Evolutionary conservation across 129 eudicot species (phyloP), one percentile per base, ranked within the genome.

Genomic region (Artemisia tridentata): DNA sequence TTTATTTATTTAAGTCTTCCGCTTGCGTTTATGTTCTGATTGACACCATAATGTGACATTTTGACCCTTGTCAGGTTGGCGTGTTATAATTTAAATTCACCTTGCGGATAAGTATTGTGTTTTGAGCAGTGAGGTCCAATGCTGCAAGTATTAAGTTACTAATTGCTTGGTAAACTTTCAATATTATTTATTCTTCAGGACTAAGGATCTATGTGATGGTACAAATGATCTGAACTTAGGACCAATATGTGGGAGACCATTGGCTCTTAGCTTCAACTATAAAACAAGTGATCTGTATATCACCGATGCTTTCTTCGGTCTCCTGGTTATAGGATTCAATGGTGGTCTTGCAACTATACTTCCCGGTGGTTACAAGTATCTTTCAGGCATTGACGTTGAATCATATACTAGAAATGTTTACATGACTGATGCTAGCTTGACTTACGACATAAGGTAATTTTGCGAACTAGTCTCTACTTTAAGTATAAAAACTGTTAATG

Each of bases 191-290:
- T 11, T 15, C 18, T 7, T 12, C 73, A 79, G 87, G 79, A 79
- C 84, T 34, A 83, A 83, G 67, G 21, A 54, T 6, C 4, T 58
- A 16, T 83, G 87, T 67, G 84, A 83, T 71, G 81, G 81, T 17
- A 71, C 69, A 62, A 75, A 72, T 9, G 81, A 79, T 69, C 66
- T 66, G 19, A n/a, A 67, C 1, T 7, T 75, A 10, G 84, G 81
- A 65, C 21, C 65, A 27, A 71, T 8, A 31, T 79, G 84, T 21
- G 87, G 84, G 25, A 66, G 76, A 55, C 84, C 84, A 29, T 9
- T 83, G 19, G 84, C 84, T 15, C 73, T 83, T 3, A 78, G 82
- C 56, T 78, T 78, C 50, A 72, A 78, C 73, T 78, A 78, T 56
- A 71, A 64, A 63, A 78, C 78, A 0, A 72, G 82, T 34, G 78